Evolutionary conservation across 352 stramenopile genomes (phyloP), one percentile per base, ranked within the genome.

Genomic region (Pythium biforme): DNA sequence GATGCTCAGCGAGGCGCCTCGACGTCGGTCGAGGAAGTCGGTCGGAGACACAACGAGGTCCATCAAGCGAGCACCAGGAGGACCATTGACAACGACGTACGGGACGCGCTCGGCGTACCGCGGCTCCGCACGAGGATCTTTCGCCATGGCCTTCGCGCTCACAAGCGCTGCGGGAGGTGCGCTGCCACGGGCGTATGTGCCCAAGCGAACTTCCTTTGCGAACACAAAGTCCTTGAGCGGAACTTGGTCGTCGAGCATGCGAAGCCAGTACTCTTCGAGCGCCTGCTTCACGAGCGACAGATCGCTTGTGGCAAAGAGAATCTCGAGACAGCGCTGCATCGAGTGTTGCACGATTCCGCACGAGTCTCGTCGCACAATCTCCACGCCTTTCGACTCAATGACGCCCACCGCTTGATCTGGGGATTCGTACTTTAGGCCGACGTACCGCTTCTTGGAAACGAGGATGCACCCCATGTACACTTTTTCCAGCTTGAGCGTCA

Each of bases 401-500:
- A 75, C 71, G 8, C 81, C 81, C 4, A 73, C 54, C 25, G 69
- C 34, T 67, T 94, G 76, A 2, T 46, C 69, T 26, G 69, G 57
- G 39, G 68, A 73, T 59, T 97, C 91, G 64, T 88, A 97, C 37
- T 92, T 96, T 64, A 81, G 74, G 3, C 93, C 92, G 17, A 93
- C 88, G 55, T 98, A 98, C 6, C 94, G 84, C 70, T 98, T 98
- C 70, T 98, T 98, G n/a, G 89, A 96, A 4, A 97, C 88, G 1
- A 98, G 72, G 23, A 98, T 75, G 48, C 78, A 97, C 1, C 89
- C 88, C 64, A 94, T 86, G 69, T 98, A 98, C 22, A 98, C 89
- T 73, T 98, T 95, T 59, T 95, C 87, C 33, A 95, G 43, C 67
- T 95, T 94, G 19, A 95, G 61, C 1, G 77, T 90, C 39, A 95